Percentiles rank a stretch among this genome's conserved stretches.
Evolutionary conservation across 805 yeast species (phyloP).

Genomic region (Naumovozyma baii): DNA sequence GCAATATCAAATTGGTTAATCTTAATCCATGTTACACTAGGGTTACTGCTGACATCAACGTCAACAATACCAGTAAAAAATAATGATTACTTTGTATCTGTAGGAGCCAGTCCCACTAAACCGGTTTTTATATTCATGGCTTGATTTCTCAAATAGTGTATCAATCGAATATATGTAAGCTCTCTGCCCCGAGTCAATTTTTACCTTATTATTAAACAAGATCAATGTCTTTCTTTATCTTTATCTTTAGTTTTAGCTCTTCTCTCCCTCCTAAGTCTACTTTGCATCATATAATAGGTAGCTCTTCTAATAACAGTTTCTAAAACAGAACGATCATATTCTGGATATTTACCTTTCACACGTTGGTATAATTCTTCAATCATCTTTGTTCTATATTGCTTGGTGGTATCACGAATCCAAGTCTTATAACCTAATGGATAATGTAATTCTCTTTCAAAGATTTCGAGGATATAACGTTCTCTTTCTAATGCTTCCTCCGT

Average conservation of each 20-base stretch:
- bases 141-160: no score
- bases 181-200: constrained; percentile 23
- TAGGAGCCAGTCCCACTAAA: no score
- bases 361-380: constrained; percentile 38
- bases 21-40: no score
- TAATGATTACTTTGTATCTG: no score
- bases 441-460: constrained; percentile 48
- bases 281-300: constrained; percentile 71
- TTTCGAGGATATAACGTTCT: constrained; percentile 43
- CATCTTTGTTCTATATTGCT: constrained; percentile 43
- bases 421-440: constrained; percentile 70
- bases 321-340: constrained; percentile 38
- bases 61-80: no score
- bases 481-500: constrained; percentile 46
- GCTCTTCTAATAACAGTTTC: constrained; percentile 76
- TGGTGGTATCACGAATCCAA: constrained; percentile 74
- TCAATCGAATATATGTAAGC: no score
- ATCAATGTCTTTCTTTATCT: no score
- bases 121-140: no score
- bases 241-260: constrained; percentile 35
- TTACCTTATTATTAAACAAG: background rate
- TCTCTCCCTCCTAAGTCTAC: constrained; percentile 59
- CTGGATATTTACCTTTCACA: constrained; percentile 40
- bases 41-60: no score
- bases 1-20: no score